Percentiles rank a stretch among this genome's conserved stretches.
phyloP scores from a whole-genome alignment of 2,329 filamentous ascomycete genomes.

The Talaromyces islandicus region DNA sequence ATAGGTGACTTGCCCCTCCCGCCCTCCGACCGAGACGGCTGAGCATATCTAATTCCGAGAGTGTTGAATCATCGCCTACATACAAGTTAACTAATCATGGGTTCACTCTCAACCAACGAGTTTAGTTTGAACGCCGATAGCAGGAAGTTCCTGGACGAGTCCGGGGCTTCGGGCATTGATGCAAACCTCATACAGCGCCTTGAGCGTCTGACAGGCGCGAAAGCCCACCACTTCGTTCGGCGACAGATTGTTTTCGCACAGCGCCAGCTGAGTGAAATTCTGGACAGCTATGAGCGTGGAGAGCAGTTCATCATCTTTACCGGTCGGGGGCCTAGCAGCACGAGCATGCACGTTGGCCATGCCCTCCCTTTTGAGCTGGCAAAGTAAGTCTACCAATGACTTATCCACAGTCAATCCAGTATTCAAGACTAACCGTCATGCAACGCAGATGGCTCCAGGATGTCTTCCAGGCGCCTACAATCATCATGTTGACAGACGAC shows the following conservation, averaged over 20 bases:
- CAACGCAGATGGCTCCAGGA: constrained; percentile 65
- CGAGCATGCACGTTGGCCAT: constrained; percentile 85
- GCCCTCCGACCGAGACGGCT: too few relatives aligned
- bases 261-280: constrained; percentile 77
- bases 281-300: constrained; percentile 82
- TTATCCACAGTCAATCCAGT: too few relatives aligned
- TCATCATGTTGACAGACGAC: constrained; percentile 79
- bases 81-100: too few relatives aligned
- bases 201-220: constrained; percentile 80
- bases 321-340: constrained; percentile 83
- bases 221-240: constrained; percentile 82
- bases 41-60: too few relatives aligned
- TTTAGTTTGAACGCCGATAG: too few relatives aligned
- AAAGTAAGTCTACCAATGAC: constrained; percentile 41
- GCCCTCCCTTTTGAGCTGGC: constrained; percentile 81
- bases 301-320: constrained; percentile 94
- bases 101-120: too few relatives aligned
- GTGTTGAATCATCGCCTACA: too few relatives aligned
- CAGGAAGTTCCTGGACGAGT: too few relatives aligned
- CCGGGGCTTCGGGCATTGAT: constrained; percentile 48
- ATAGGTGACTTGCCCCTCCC: too few relatives aligned
- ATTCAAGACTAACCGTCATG: too few relatives aligned
- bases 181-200: constrained; percentile 74
- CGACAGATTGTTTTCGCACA: constrained; percentile 88
- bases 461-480: constrained; percentile 85